phyloP scores from a whole-genome alignment of 1,284 basidiomycete genomes.

The Cerioporus squamosus region DNA sequence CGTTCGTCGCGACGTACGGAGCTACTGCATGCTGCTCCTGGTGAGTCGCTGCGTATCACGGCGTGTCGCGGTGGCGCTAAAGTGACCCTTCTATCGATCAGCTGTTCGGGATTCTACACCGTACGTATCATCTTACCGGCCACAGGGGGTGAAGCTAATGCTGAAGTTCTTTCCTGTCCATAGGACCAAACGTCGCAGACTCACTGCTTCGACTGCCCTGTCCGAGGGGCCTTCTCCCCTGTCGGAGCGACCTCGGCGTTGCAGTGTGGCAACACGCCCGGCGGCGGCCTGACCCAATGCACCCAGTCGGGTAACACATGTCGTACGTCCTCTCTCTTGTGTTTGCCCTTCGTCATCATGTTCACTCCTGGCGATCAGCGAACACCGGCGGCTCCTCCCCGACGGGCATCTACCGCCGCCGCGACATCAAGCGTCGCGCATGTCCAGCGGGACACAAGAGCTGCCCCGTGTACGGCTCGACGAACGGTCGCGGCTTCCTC shows the following conservation, averaged over 20 bases:
- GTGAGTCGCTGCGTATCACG: conserved; percentile 6
- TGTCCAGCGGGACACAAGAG: conserved; percentile 21
- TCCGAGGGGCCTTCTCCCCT: conserved; percentile 25
- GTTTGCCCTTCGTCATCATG: neutral
- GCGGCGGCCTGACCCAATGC: conserved; percentile 24
- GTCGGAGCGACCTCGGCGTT: conserved; percentile 15
- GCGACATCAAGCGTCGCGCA: conserved; percentile 1
- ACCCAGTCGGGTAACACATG: conserved; percentile 17
- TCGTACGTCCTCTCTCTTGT: conserved; percentile 18
- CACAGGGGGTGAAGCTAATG: neutral
- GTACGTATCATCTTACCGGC: neutral
- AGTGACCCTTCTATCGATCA: neutral
- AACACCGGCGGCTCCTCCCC: conserved; percentile 3
- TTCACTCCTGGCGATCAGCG: neutral
- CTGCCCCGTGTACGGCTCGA: conserved; percentile 24
- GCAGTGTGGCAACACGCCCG: conserved; percentile 19
- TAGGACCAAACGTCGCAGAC: conserved; percentile 25
- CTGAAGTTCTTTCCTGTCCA: neutral
- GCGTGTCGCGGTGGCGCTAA: neutral
- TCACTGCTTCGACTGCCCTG: conserved; percentile 28
- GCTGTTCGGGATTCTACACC: conserved; percentile 31
- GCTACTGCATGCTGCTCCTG: conserved; percentile 30
- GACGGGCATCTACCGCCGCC: conserved; percentile 3
- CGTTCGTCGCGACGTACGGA: conserved; percentile 23
- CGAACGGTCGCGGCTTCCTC: conserved; percentile 13